A percentile compares a stretch with the other conserved stretches of the same genome.
These are phyloP conservation scores for Chaetomiaceae sp. DNA, from an alignment of 2,329 filamentous ascomycete species.

Conservation along the genomic window DNA sequence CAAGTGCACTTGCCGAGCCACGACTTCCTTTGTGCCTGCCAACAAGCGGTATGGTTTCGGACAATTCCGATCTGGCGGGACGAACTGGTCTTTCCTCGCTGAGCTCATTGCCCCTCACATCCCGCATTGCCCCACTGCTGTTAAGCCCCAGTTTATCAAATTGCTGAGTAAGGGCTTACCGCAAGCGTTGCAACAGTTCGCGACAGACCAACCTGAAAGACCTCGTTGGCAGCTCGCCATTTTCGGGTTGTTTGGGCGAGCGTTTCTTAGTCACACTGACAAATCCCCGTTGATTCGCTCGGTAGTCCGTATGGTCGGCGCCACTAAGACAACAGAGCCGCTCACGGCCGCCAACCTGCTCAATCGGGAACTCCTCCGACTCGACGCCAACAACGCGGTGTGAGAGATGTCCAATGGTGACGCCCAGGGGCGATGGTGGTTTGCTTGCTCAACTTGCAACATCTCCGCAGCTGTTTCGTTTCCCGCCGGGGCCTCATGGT, in stretches of 20 bases:
- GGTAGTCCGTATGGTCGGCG: background rate
- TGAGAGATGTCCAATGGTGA: background rate
- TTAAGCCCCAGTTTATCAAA: background rate
- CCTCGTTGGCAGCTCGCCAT: background rate
- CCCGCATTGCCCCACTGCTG: background rate
- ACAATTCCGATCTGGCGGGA: background rate
- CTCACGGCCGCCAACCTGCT: no score
- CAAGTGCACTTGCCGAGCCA: background rate
- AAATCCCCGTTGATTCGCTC: conserved; percentile 12
- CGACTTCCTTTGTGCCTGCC: background rate
- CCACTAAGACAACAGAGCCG: conserved; percentile 4
- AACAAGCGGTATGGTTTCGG: background rate
- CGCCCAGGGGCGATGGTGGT: background rate
- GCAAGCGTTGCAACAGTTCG: background rate
- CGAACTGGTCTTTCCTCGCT: background rate
- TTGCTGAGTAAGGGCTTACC: conserved; percentile 30
- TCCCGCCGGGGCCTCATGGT: background rate
- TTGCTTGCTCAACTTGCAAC: background rate
- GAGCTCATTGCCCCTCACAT: background rate
- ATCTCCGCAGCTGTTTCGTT: background rate
- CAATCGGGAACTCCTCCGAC: no score
- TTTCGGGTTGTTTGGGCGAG: background rate
- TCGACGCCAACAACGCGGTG: background rate
- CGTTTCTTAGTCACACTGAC: conserved; percentile 16
- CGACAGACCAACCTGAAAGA: background rate